Percentiles rank a stretch among this genome's conserved stretches.
Conservation (phyloP, 2,329 filamentous ascomycete genomes). For the Microcera coccophila region DNA sequence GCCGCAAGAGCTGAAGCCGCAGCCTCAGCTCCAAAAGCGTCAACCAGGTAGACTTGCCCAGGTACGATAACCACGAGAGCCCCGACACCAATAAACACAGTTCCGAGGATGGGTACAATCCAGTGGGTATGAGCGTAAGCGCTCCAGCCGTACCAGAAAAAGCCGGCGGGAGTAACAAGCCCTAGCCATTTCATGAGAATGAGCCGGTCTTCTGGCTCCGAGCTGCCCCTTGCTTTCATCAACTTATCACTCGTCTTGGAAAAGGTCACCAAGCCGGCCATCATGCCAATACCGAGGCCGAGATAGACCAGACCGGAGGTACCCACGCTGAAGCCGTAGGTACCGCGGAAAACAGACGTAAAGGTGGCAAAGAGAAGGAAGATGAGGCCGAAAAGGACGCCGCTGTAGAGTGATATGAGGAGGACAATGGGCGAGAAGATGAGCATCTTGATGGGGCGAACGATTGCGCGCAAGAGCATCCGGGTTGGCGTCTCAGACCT, state of each 20-base stretch:
- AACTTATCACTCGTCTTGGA: slow-evolving; percentile 10
- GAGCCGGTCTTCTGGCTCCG: slow-evolving; percentile 43
- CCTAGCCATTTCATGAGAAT: slow-evolving; percentile 53
- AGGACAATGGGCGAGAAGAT: slow-evolving; percentile 52
- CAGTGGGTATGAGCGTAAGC: slow-evolving; percentile 50
- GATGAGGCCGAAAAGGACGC: slow-evolving; percentile 34
- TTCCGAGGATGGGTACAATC: slow-evolving; percentile 56
- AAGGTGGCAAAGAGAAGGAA: slow-evolving; percentile 37
- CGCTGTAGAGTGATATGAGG: slow-evolving; percentile 35
- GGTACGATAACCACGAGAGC: slow-evolving; percentile 33
- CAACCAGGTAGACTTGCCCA: slow-evolving; percentile 20
- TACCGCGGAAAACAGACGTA: slow-evolving; percentile 31
- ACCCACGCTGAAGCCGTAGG: slow-evolving; percentile 29
- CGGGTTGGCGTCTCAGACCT: slow-evolving; percentile 5
- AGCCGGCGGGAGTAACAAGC: slow-evolving; percentile 48
- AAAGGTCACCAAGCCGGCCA: slow-evolving; percentile 21
- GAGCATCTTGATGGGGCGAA: slow-evolving; percentile 45
- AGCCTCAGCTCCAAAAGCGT: slow-evolving; percentile 14
- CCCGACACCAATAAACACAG: slow-evolving; percentile 47
- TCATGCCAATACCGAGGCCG: slow-evolving; percentile 42
- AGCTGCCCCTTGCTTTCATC: neutral
- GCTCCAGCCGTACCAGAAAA: slow-evolving; percentile 58
- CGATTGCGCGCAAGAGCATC: slow-evolving; percentile 29
- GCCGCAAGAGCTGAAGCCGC: slow-evolving; percentile 20
- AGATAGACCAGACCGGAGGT: slow-evolving; percentile 41